phyloP scores from a whole-genome alignment of 2,329 filamentous ascomycete genomes.

The Cadophora gregata region DNA sequence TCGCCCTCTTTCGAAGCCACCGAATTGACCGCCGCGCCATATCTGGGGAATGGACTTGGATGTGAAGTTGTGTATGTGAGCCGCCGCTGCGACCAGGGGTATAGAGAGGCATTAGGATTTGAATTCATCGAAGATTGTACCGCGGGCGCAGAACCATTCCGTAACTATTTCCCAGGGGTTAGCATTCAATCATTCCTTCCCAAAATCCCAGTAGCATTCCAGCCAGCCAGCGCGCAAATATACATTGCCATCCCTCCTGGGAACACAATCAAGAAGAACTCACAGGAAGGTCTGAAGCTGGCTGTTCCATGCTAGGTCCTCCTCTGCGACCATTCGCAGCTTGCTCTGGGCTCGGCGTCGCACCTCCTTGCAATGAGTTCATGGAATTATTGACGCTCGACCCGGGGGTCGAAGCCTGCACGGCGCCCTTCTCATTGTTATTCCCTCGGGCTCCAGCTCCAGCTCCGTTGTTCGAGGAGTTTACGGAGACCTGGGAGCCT shows the following conservation, averaged over 20 bases:
- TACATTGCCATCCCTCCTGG: not conserved
- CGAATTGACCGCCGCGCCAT: conserved; percentile 95
- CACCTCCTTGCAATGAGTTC: conserved; percentile 65
- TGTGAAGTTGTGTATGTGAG: conserved; percentile 84
- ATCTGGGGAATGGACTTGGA: conserved; percentile 90
- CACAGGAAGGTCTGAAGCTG: conserved; percentile 48
- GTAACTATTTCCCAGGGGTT: conserved; percentile 51
- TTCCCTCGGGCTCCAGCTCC: conserved; percentile 27
- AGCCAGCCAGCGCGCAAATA: not conserved
- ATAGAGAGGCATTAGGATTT: conserved; percentile 78
- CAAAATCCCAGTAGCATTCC: not conserved
- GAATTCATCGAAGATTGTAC: conserved; percentile 43
- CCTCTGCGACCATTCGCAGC: conserved; percentile 58
- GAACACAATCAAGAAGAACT: conserved; percentile 32
- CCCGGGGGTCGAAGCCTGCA: conserved; percentile 73
- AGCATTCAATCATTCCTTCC: conserved; percentile 15
- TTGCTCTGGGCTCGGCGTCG: conserved; percentile 49
- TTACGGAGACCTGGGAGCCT: conserved; percentile 53
- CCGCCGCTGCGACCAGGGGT: conserved; percentile 93
- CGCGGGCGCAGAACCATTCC: conserved; percentile 54
- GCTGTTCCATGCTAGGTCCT: conserved; percentile 48
- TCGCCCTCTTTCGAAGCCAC: conserved; percentile 94
- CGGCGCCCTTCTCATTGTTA: conserved; percentile 61
- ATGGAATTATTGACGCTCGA: conserved; percentile 55
- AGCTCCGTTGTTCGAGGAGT: conserved; percentile 49